Evolutionary conservation across 768 basidiomycete genomes (phyloP).

Genomic region (Xerocomellus amylosporus): DNA sequence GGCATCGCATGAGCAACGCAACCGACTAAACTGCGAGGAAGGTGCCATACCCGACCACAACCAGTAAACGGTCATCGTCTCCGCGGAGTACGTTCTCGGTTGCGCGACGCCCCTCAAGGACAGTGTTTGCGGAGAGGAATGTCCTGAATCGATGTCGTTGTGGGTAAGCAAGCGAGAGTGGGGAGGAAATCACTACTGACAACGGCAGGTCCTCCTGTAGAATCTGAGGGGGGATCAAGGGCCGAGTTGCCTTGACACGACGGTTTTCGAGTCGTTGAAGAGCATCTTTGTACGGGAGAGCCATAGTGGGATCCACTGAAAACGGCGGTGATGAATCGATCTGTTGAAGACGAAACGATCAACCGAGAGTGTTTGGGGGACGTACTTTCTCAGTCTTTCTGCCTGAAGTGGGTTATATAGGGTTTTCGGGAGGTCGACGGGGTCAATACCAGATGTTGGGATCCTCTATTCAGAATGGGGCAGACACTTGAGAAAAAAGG

Average conservation of each 20-base stretch:
- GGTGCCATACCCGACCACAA: conserved; percentile 75
- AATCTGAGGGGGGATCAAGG: conserved; percentile 92
- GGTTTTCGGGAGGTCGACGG: conserved; percentile 2
- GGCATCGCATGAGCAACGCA: conserved; percentile 2
- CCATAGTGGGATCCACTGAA: conserved; percentile 51
- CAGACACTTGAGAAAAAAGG: neutral
- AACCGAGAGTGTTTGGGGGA: neutral
- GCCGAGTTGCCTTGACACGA: conserved; percentile 81
- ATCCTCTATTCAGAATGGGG: neutral
- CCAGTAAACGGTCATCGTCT: conserved; percentile 88
- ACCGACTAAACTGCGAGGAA: neutral
- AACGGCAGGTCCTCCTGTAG: conserved; percentile 90
- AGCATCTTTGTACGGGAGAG: conserved; percentile 77
- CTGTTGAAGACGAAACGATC: conserved; percentile 19
- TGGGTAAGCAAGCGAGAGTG: neutral
- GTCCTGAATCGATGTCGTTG: conserved; percentile 45
- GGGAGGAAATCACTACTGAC: conserved; percentile 38
- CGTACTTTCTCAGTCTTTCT: conserved; percentile 18
- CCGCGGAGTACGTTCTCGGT: conserved; percentile 70
- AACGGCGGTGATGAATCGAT: conserved; percentile 4
- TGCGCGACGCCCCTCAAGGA: conserved; percentile 77
- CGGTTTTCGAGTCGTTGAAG: conserved; percentile 80
- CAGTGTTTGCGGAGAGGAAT: conserved; percentile 79
- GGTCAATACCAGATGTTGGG: conserved; percentile 8
- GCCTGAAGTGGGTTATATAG: conserved; percentile 13